Base-by-base conservation (phyloP, 2,329 filamentous ascomycete species). In the Ilyonectria sp. region DNA sequence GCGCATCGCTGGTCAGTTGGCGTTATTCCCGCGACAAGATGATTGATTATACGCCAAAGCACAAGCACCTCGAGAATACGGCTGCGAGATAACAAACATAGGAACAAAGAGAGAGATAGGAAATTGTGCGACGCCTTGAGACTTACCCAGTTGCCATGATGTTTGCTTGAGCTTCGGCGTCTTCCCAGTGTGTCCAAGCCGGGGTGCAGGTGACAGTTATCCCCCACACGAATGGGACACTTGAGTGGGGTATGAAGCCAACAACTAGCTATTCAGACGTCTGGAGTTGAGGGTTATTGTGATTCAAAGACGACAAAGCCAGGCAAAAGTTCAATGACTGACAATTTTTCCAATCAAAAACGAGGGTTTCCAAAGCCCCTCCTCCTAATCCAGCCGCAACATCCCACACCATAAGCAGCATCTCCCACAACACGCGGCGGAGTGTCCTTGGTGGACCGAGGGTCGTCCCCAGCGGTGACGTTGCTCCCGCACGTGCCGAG, bases 71-170 rank as follows among this genome's bases (percentile, higher is more conserved):
- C 31, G n/a, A 21, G 50, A 15, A 7, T 10, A 23, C 29, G 1
- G 8, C 26, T 29, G 9, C 15, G 17, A 52, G 11, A 21, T 13
- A 26, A 3, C 29, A 10, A 17, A 1, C 15, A 21, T 10, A 23
- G 3, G 19, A 23, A 46, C 9, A 46, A 13, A 19, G 13, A 15
- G 33, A 35, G 17, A 26, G 23, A 15, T 1, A 26, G 31, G 8
- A 11, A 53, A 35, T 21, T 3, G 21, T 15, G n/a, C 8, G 1
- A 10, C n/a, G 10, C 31, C 31, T 53, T 21, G 26, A 54, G 10
- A 61, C 63, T 66, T 61, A 66, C 63, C 35, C 13, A 21, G 47
- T 54, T 47, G 37, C 40, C 63, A 66, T 66, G 44, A 46, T 56
- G 35, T 56, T 56, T 53, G 52, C 63, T 61, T 46, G 15, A 26